Conservation (phyloP, 345 rosid species). For the Erucastrum elatum region DNA sequence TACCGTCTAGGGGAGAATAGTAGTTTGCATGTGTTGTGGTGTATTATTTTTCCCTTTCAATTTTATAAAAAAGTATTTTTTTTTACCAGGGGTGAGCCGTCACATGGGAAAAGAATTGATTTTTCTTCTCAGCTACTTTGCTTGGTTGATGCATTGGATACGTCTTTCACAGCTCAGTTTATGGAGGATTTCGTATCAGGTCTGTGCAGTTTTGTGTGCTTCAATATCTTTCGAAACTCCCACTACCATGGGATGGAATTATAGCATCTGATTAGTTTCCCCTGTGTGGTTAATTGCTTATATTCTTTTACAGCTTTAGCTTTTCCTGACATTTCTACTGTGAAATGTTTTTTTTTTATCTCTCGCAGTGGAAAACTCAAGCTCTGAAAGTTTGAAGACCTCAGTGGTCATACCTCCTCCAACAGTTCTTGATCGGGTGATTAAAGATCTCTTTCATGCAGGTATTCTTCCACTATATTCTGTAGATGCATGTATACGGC, state of each 20-base stretch:
- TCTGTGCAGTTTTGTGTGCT: constrained; percentile 36
- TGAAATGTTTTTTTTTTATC: constrained; percentile 11
- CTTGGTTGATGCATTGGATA: constrained; percentile 70
- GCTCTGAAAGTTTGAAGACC: constrained; percentile 64
- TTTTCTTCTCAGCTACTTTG: constrained; percentile 80
- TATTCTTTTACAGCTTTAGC: constrained; percentile 19
- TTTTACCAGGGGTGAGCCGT: constrained; percentile 51
- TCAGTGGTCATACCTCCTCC: constrained; percentile 84
- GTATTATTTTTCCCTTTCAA: constrained; percentile 8
- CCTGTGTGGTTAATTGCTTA: neutral
- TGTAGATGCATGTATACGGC: constrained; percentile 18
- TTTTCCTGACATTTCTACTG: constrained; percentile 12
- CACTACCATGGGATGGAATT: constrained; percentile 5
- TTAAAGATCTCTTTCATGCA: constrained; percentile 86
- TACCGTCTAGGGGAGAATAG: too few species aligned
- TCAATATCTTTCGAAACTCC: constrained; percentile 21
- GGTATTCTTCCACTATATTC: constrained; percentile 48
- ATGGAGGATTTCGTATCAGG: constrained; percentile 97
- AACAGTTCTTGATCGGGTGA: constrained; percentile 82
- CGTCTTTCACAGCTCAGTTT: constrained; percentile 76
- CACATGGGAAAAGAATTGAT: constrained; percentile 61
- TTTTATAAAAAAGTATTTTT: constrained; percentile 29
- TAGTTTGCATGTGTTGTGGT: constrained; percentile 31
- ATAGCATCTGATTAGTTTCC: neutral
- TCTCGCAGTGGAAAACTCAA: constrained; percentile 67